phyloP scores from a whole-genome alignment of 1,284 basidiomycete species.

The Apiotrichum mycotoxinovorans region DNA sequence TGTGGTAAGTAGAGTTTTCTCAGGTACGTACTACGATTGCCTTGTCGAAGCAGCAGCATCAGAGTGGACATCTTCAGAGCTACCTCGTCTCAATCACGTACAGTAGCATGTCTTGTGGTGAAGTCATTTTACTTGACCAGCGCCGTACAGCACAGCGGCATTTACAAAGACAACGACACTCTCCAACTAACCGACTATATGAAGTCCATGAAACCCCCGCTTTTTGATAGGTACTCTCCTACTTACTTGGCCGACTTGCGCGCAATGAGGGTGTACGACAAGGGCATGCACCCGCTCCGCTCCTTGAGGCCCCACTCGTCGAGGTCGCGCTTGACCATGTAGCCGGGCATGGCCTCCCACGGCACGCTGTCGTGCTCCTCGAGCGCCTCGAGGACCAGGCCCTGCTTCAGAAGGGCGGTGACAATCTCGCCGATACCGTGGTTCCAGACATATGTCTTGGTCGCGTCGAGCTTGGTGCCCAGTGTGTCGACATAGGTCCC shows the following conservation, averaged over 20 bases:
- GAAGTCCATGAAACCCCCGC: too few species aligned
- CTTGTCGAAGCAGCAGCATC: too few species aligned
- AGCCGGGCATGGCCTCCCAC: constrained; percentile 4
- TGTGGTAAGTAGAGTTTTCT: too few species aligned
- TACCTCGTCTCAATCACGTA: too few species aligned
- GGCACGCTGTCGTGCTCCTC: constrained; percentile 8
- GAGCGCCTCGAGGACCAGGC: constrained; percentile 2
- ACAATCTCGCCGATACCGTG: constrained; percentile 5
- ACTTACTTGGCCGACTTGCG: neutral
- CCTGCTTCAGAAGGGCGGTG: neutral
- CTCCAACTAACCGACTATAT: too few species aligned
- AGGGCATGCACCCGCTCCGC: constrained; percentile 1
- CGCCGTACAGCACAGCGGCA: too few species aligned
- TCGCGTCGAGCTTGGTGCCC: neutral
- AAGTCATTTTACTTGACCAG: too few species aligned
- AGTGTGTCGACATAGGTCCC: neutral
- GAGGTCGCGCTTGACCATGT: constrained; percentile 6
- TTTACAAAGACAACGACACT: too few species aligned
- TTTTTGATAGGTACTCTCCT: too few species aligned
- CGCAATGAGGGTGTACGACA: constrained; percentile 4
- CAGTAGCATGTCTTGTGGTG: too few species aligned
- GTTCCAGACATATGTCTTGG: constrained; percentile 8
- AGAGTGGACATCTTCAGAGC: too few species aligned
- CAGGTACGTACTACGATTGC: too few species aligned
- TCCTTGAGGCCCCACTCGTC: constrained; percentile 9